These are phyloP conservation scores for Priceomyces fermenticarens DNA, from an alignment of 805 yeast species.

Conservation along the genomic window DNA sequence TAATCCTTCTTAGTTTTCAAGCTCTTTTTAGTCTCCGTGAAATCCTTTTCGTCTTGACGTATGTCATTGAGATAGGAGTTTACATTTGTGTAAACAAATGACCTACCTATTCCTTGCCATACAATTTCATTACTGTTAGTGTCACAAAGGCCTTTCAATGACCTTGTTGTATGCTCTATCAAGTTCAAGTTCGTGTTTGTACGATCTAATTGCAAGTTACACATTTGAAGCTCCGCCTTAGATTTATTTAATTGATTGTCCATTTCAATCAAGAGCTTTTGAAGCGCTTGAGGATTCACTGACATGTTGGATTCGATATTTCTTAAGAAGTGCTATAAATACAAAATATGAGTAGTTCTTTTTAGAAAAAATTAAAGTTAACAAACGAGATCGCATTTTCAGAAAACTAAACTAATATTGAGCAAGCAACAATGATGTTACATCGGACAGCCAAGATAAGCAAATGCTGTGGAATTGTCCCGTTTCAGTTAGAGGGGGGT, in stretches of 20 bases:
- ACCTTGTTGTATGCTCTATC: constrained; percentile 54
- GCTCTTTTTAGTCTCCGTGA: constrained; percentile 57
- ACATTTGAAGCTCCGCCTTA: constrained; percentile 56
- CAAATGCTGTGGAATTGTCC: too few relatives aligned
- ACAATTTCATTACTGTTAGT: constrained; percentile 47
- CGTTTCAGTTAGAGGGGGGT: too few relatives aligned
- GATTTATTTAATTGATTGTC: constrained; percentile 59
- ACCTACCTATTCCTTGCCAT: constrained; percentile 85
- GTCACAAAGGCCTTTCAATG: constrained; percentile 42
- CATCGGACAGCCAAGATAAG: too few relatives aligned
- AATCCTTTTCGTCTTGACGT: constrained; percentile 48
- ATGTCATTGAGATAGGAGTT: constrained; percentile 48
- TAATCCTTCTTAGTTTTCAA: constrained; percentile 69
- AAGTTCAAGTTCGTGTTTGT: constrained; percentile 49
- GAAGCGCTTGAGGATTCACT: constrained; percentile 45
- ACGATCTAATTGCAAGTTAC: constrained; percentile 49
- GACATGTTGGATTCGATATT: constrained; percentile 28
- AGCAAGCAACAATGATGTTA: too few relatives aligned
- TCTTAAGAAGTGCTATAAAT: too few relatives aligned
- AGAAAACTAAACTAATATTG: too few relatives aligned
- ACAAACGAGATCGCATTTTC: too few relatives aligned
- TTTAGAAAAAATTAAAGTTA: too few relatives aligned
- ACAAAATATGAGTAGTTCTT: too few relatives aligned
- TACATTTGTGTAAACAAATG: constrained; percentile 51
- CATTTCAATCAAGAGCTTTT: constrained; percentile 62